Base-by-base conservation (phyloP, 2,329 filamentous ascomycete genomes). In the Lanzia echinophila region DNA sequence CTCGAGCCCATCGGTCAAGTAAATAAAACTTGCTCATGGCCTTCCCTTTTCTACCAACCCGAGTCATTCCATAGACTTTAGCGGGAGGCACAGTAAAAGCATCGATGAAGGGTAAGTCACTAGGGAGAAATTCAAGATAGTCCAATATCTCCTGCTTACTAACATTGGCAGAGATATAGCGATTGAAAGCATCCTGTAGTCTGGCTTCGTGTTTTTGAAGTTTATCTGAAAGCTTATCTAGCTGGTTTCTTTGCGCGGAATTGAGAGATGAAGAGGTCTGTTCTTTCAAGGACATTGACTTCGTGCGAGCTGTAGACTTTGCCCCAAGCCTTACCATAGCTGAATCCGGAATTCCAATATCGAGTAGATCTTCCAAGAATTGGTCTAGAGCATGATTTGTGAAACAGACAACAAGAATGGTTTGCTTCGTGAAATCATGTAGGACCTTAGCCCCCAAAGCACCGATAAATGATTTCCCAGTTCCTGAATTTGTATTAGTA, bases 381-480 rank as follows among this genome's bases (percentile, higher is more conserved):
- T 89, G 75, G 50, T 86, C 81, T 0, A 84, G 68, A 0, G 83
- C 82, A 58, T 87, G 84, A 50, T 88, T 86, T 0, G 84, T 89
- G 54, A 82, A 89, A 24, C 79, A 82, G 2, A 87, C 66, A 0
- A 90, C 78, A 0, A 91, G 71, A 0, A 90, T 77, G 0, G 66
- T 78, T 28, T 78, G 71, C 0, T 60, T 19, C 0, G 78, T 81
- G 5, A 73, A 61, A 1, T 78, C 64, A 19, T 82, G 68, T 0
- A 90, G 63, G 0, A 73, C 67, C 50, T 83, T 82, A 0, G 80
- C 77, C 1, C 84, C 71, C 2, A 86, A 69, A 0, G 85, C 81
- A 0, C 87, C 87, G 2, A 88, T 77, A 57, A 88, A 88, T 0
- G 85, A 88, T 60, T 91, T 91, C 1, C 87, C 87, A 0, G 86